These are phyloP conservation scores for Alternaria arbusti DNA, from an alignment of 2,329 filamentous ascomycete species.

Conservation along the genomic window DNA sequence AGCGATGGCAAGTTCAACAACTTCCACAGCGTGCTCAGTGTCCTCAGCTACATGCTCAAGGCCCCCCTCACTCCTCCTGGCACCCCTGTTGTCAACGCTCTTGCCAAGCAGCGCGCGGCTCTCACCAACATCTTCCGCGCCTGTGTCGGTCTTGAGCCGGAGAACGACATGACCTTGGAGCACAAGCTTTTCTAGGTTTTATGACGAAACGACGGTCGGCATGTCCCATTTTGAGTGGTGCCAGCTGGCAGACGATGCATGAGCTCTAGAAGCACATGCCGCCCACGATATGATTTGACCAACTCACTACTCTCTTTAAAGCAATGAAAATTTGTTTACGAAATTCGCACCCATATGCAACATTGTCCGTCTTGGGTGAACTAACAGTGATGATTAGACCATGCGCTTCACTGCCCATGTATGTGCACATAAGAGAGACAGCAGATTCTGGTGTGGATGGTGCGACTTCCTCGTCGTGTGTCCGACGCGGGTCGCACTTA, in stretches of 20 bases:
- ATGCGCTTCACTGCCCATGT: background rate
- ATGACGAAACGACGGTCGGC: too few species aligned
- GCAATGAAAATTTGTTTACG: constrained; percentile 10
- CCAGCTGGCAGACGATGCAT: background rate
- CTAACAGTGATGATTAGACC: background rate
- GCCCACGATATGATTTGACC: constrained; percentile 11
- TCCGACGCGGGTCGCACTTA: background rate
- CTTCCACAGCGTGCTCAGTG: constrained; percentile 96
- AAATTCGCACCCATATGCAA: background rate
- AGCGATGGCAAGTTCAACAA: constrained; percentile 76
- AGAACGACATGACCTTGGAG: constrained; percentile 98
- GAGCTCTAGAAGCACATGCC: background rate
- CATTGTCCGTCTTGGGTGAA: background rate
- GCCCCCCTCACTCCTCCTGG: constrained; percentile 92
- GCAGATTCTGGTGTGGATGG: background rate
- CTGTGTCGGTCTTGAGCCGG: constrained; percentile 93
- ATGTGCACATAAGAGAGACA: background rate
- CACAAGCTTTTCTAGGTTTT: constrained; percentile 80
- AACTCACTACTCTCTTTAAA: constrained; percentile 38
- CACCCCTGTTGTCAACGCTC: constrained; percentile 92
- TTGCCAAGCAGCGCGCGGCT: constrained; percentile 93
- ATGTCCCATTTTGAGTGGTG: background rate
- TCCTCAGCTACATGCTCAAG: constrained; percentile 98
- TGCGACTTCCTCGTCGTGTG: background rate
- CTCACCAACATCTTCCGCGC: constrained; percentile 99